Evolutionary conservation across 805 yeast genomes (phyloP).

Genomic region (Sugiyamaella americana): DNA sequence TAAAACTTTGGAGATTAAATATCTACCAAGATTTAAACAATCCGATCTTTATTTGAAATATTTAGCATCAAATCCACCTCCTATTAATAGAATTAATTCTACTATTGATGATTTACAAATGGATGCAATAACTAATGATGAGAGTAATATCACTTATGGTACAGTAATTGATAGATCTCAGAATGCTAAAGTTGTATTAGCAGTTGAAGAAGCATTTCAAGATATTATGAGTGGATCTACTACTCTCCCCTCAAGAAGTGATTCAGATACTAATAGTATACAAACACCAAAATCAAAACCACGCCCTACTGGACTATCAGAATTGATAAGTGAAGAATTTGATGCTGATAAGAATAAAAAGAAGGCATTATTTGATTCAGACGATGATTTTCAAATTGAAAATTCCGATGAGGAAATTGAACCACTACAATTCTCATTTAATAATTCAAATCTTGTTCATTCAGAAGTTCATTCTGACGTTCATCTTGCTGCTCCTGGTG

Average conservation of each 20-base stretch:
- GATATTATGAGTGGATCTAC: conserved; percentile 37
- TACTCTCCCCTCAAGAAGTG: background rate
- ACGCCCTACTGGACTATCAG: background rate
- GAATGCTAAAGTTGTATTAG: conserved; percentile 41
- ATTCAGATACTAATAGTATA: background rate
- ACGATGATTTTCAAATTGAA: conserved; percentile 18
- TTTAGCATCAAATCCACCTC: conserved; percentile 36
- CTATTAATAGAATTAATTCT: conserved; percentile 3
- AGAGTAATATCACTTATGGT: conserved; percentile 1
- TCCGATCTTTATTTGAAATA: conserved; percentile 52
- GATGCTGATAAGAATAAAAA: background rate
- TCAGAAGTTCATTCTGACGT: conserved; percentile 21
- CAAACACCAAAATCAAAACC: background rate
- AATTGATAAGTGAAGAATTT: background rate
- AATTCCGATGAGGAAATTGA: conserved; percentile 26
- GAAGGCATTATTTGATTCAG: conserved; percentile 17
- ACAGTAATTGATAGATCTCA: background rate
- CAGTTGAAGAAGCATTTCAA: conserved; percentile 62
- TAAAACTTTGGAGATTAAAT: conserved; percentile 44
- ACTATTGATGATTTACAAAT: conserved; percentile 29
- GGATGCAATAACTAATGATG: conserved; percentile 20
- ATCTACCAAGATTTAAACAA: conserved; percentile 53
- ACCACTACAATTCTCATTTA: background rate
- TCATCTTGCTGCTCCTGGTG: conserved; percentile 62
- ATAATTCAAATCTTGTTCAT: conserved; percentile 5